A percentile compares a stretch with the other conserved stretches of the same genome.
These are phyloP conservation scores for Eragrostis tef DNA, from an alignment of 202 grass and related monocot species.

Conservation along the genomic window DNA sequence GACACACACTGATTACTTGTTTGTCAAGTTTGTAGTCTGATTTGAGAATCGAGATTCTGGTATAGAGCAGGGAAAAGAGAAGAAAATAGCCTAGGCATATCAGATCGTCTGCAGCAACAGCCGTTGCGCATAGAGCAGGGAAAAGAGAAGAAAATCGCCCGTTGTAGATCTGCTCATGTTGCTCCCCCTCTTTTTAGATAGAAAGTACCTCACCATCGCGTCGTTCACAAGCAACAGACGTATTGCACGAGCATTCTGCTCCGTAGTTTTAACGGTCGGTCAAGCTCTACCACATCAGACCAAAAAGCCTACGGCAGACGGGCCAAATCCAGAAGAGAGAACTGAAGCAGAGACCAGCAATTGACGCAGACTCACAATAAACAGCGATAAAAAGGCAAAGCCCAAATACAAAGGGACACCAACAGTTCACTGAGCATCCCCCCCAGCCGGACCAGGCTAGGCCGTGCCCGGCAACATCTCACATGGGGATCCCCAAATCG, in stretches of 20 bases:
- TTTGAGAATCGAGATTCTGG: neutral
- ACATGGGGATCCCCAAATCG: conserved; percentile 35
- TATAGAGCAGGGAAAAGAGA: no score
- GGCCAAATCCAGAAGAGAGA: neutral
- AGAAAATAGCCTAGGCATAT: no score
- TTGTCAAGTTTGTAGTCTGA: neutral
- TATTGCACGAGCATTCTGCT: no score
- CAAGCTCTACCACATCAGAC: neutral
- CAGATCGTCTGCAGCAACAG: no score
- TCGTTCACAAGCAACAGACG: no score
- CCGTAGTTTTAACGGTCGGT: neutral
- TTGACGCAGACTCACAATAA: conserved; percentile 39
- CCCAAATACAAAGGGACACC: conserved; percentile 32
- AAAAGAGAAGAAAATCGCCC: no score
- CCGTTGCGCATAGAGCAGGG: no score
- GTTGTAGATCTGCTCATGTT: no score
- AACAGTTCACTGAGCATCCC: conserved; percentile 32
- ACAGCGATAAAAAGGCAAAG: conserved; percentile 31
- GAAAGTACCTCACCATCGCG: no score
- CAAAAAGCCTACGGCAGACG: neutral
- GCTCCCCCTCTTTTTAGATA: no score
- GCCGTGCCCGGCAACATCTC: conserved; percentile 35
- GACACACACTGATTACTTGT: neutral
- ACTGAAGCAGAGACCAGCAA: conserved; percentile 1
- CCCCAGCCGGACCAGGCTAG: neutral